phyloP scores from a whole-genome alignment of 768 basidiomycete genomes.

The Tylopilus intermedius region DNA sequence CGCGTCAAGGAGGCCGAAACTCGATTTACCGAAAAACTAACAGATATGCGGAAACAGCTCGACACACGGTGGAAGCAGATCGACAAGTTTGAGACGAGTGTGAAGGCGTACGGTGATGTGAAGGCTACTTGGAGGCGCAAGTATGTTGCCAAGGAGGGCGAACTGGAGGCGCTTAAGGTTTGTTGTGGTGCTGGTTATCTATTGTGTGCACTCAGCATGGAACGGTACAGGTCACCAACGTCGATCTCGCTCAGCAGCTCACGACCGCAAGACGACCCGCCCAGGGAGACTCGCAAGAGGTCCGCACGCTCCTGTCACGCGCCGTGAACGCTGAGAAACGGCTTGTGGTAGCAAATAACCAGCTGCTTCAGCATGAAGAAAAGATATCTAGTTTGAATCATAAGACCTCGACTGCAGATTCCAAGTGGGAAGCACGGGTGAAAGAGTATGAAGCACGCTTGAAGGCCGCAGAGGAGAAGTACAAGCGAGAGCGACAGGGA shows the following conservation, averaged over 20 bases:
- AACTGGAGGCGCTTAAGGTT: constrained; percentile 84
- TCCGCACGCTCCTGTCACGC: constrained; percentile 64
- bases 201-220: background rate
- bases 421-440: constrained; percentile 93
- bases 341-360: constrained; percentile 80
- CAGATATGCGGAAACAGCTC: constrained; percentile 78
- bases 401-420: constrained; percentile 67
- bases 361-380: constrained; percentile 79
- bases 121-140: constrained; percentile 82
- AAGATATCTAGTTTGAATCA: constrained; percentile 70
- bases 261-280: constrained; percentile 54
- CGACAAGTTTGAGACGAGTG: constrained; percentile 84
- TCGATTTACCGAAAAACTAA: constrained; percentile 67
- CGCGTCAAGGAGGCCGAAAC: constrained; percentile 75
- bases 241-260: constrained; percentile 71
- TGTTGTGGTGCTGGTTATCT: background rate
- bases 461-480: constrained; percentile 82
- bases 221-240: constrained; percentile 54
- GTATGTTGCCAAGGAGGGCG: constrained; percentile 78
- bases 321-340: constrained; percentile 84
- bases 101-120: constrained; percentile 78
- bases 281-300: constrained; percentile 59
- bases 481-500: constrained; percentile 91
- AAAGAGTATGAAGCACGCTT: constrained; percentile 83
- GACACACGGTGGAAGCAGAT: constrained; percentile 88